These are phyloP conservation scores for Chrysoporthe cubensis DNA, from an alignment of 2,329 filamentous ascomycete species.

Conservation along the genomic window DNA sequence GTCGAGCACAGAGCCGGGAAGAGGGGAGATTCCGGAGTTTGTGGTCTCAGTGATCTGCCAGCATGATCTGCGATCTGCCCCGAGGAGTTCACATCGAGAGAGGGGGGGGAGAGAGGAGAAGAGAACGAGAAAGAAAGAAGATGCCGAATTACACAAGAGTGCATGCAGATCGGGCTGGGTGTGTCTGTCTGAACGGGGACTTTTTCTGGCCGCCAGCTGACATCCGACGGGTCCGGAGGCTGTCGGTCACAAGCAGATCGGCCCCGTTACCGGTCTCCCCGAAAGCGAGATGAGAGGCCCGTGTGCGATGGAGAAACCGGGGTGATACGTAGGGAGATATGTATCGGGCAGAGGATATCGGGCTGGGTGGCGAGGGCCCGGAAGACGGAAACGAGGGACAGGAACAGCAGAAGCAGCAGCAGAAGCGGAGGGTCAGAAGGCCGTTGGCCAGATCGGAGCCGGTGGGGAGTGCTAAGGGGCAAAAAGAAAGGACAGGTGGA, in stretches of 20 bases:
- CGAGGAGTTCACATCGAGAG: slow-evolving; percentile 9
- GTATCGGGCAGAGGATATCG: slow-evolving; percentile 12
- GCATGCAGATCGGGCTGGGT: neutral
- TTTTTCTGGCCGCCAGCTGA: slow-evolving; percentile 15
- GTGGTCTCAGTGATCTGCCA: slow-evolving; percentile 3
- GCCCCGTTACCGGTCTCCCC: slow-evolving; percentile 23
- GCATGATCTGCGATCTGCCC: neutral
- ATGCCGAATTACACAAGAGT: neutral
- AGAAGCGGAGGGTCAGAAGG: neutral
- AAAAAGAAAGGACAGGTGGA: neutral
- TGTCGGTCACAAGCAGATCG: slow-evolving; percentile 23
- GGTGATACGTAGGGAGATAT: neutral
- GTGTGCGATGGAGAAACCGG: slow-evolving; percentile 13
- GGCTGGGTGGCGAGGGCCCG: neutral
- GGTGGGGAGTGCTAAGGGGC: neutral
- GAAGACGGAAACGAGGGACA: slow-evolving; percentile 4
- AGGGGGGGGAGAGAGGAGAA: neutral
- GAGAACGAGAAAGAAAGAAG: neutral
- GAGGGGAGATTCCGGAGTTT: slow-evolving; percentile 4
- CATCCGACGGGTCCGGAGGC: slow-evolving; percentile 23
- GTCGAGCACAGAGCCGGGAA: slow-evolving; percentile 4
- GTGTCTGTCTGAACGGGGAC: neutral
- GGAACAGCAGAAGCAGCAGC: neutral
- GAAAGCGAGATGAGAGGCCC: slow-evolving; percentile 20
- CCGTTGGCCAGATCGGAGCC: neutral